Evolutionary conservation across 108 stramenopile species (phyloP).

Genomic region (Ochromonas danica): DNA sequence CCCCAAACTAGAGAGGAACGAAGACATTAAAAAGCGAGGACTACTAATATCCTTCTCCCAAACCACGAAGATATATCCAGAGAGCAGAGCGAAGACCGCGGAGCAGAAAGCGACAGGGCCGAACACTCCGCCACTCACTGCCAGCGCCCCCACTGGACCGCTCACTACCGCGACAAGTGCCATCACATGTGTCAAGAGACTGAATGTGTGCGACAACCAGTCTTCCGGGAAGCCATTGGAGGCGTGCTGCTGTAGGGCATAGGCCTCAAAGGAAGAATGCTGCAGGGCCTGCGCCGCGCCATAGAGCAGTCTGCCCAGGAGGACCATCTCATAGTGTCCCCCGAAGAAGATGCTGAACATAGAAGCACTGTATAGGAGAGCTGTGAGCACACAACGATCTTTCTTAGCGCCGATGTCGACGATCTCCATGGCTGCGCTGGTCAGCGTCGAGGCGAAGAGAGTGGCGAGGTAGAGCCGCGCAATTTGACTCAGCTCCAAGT

Average conservation of each 20-base stretch:
- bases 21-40: neutral
- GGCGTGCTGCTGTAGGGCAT: constrained; percentile 29
- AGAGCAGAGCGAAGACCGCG: neutral
- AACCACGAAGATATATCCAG: neutral
- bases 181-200: constrained; percentile 23
- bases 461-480: constrained; percentile 10
- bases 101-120: neutral
- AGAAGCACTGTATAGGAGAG: constrained; percentile 18
- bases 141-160: constrained; percentile 1
- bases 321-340: constrained; percentile 29
- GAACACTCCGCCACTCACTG: neutral
- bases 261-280: constrained; percentile 39
- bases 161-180: constrained; percentile 3
- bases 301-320: constrained; percentile 4
- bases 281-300: constrained; percentile 32
- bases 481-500: constrained; percentile 6
- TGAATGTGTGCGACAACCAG: constrained; percentile 39
- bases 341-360: constrained; percentile 35
- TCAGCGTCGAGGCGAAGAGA: neutral
- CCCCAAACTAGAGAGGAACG: neutral
- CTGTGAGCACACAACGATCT: constrained; percentile 12
- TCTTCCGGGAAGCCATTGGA: constrained; percentile 38
- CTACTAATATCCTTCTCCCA: constrained; percentile 32
- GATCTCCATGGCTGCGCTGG: neutral
- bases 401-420: constrained; percentile 22